phyloP scores from a whole-genome alignment of 768 basidiomycete species.

The Amanita molliuscula region DNA sequence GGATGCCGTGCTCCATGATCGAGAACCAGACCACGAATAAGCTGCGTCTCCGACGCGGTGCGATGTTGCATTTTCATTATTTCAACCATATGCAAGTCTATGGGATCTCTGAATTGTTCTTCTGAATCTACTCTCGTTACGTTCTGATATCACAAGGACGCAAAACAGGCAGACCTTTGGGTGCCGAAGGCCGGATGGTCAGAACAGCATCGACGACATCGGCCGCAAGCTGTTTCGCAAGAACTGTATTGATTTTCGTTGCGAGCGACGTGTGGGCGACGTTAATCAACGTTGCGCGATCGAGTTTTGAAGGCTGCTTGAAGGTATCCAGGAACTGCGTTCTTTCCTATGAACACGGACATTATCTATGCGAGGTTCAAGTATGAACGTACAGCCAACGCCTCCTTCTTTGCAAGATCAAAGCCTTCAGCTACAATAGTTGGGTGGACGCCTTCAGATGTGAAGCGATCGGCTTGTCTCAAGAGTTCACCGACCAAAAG shows the following conservation, averaged over 20 bases:
- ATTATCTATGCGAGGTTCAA: slow-evolving; percentile 5
- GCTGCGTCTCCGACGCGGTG: slow-evolving; percentile 93
- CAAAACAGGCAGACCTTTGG: slow-evolving; percentile 35
- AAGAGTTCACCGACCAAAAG: slow-evolving; percentile 91
- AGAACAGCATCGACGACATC: slow-evolving; percentile 95
- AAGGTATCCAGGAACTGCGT: slow-evolving; percentile 85
- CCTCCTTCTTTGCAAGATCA: slow-evolving; percentile 96
- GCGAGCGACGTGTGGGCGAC: slow-evolving; percentile 93
- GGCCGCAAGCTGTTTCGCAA: slow-evolving; percentile 83
- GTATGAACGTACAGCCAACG: slow-evolving; percentile 53
- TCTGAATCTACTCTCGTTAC: slow-evolving; percentile 33
- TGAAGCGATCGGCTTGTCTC: slow-evolving; percentile 97
- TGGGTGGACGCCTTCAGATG: slow-evolving; percentile 96
- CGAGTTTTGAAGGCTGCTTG: slow-evolving; percentile 67
- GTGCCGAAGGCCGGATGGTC: slow-evolving; percentile 65
- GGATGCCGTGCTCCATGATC: slow-evolving; percentile 98
- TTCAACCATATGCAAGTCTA: slow-evolving; percentile 99
- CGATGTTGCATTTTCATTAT: slow-evolving; percentile 99
- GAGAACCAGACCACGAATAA: slow-evolving; percentile 89
- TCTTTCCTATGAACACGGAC: slow-evolving; percentile 3
- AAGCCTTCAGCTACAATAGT: slow-evolving; percentile 93
- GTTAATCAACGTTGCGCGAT: slow-evolving; percentile 85
- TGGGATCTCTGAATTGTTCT: slow-evolving; percentile 75
- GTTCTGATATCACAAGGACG: slow-evolving; percentile 1
- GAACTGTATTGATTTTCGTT: slow-evolving; percentile 75